Percentiles rank a stretch among this genome's conserved stretches.
These are phyloP conservation scores for Magnaporthiopsis rhizophila DNA, from an alignment of 2,329 filamentous ascomycete species.

Conservation along the genomic window DNA sequence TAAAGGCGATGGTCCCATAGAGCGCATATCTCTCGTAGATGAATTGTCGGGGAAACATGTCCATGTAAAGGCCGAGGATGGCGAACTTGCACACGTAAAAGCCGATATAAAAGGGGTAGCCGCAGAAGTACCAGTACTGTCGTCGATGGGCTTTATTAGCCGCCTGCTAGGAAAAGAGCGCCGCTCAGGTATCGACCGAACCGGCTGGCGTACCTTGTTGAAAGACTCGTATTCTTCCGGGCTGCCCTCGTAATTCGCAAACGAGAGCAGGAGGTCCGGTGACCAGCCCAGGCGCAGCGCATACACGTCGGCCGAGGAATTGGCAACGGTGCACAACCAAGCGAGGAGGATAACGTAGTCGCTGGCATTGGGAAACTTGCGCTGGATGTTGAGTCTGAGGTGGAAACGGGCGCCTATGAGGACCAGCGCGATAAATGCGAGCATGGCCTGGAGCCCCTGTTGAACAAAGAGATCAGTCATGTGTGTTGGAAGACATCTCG, in stretches of 20 bases:
- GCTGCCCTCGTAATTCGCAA: not conserved
- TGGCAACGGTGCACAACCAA: not conserved
- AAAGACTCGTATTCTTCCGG: not conserved
- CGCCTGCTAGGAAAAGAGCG: too few relatives aligned
- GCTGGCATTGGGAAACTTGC: not conserved
- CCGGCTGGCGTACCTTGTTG: not conserved
- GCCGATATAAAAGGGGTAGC: not conserved
- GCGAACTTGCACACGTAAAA: conserved; percentile 1
- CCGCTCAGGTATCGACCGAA: too few relatives aligned
- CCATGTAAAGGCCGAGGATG: not conserved
- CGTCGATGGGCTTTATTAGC: too few relatives aligned
- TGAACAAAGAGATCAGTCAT: too few relatives aligned
- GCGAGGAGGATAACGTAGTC: not conserved
- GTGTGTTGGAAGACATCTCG: too few relatives aligned
- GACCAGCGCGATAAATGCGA: not conserved
- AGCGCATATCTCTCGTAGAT: not conserved
- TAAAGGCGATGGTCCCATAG: conserved; percentile 1
- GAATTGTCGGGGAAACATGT: not conserved
- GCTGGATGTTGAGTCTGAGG: not conserved
- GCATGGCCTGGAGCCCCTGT: not conserved
- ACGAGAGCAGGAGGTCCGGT: not conserved
- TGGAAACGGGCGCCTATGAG: not conserved
- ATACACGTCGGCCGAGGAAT: not conserved
- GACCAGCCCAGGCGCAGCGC: not conserved
- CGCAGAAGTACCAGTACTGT: not conserved